Conservation (phyloP, 495 filamentous ascomycete species). For the Monascus purpureus region DNA sequence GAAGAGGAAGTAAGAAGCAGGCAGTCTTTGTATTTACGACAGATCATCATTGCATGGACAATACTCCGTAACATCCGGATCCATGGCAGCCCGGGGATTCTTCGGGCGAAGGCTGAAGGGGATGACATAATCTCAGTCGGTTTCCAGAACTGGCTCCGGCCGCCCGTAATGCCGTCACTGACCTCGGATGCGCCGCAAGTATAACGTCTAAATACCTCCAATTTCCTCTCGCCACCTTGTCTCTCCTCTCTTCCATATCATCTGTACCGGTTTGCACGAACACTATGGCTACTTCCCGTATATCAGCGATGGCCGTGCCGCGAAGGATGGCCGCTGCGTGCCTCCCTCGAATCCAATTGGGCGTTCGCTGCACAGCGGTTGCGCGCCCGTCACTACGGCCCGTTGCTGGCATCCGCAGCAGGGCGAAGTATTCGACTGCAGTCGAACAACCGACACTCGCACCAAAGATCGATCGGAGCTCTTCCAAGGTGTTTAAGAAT, state of each 20-base stretch:
- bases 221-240: neutral
- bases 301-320: constrained; percentile 15
- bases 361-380: constrained; percentile 8
- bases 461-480: constrained; percentile 22
- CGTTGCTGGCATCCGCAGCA: neutral
- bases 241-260: constrained; percentile 1
- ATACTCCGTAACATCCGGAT: too few relatives aligned
- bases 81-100: too few relatives aligned
- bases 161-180: too few relatives aligned
- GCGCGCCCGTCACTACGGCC: constrained; percentile 5
- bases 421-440: constrained; percentile 1
- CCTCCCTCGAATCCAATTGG: constrained; percentile 14
- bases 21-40: neutral
- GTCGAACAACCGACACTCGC: constrained; percentile 6
- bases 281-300: constrained; percentile 17
- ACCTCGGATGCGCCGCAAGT: neutral
- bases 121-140: too few relatives aligned
- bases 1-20: constrained; percentile 8
- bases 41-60: too few relatives aligned
- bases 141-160: too few relatives aligned
- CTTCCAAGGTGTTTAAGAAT: constrained; percentile 55
- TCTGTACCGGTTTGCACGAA: neutral
- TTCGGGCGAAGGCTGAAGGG: too few relatives aligned
- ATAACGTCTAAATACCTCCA: neutral
- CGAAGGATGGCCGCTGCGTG: constrained; percentile 13